These are phyloP conservation scores for Kodamaea jinghongensis DNA, from an alignment of 805 yeast species.

Conservation along the genomic window DNA sequence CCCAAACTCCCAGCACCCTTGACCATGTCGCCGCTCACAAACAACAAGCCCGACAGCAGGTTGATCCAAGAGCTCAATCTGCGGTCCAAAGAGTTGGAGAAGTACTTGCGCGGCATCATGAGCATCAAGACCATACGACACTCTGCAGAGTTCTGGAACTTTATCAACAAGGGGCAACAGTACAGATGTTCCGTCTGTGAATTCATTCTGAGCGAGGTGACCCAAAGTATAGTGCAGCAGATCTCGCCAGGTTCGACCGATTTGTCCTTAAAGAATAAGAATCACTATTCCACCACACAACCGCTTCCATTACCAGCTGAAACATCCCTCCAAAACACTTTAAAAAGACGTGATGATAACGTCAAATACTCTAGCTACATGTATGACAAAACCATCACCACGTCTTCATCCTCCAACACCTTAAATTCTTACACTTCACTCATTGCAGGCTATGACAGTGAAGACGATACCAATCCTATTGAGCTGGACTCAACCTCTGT, in stretches of 20 bases:
- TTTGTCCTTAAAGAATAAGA: constrained; percentile 11
- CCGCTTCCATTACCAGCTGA: constrained; percentile 19
- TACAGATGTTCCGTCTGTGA: not conserved
- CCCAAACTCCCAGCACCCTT: constrained; percentile 34
- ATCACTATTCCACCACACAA: constrained; percentile 21
- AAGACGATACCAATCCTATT: constrained; percentile 11
- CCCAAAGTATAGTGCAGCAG: constrained; percentile 7
- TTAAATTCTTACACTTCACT: constrained; percentile 26
- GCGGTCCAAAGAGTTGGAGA: constrained; percentile 24
- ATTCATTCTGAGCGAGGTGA: constrained; percentile 1
- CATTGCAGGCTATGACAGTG: constrained; percentile 29
- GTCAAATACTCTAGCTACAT: constrained; percentile 17
- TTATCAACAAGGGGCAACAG: constrained; percentile 9
- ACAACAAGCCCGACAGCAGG: constrained; percentile 10
- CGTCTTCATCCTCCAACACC: constrained; percentile 22
- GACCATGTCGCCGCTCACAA: constrained; percentile 9
- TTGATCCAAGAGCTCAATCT: constrained; percentile 10
- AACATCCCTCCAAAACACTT: constrained; percentile 8
- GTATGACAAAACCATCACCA: constrained; percentile 13
- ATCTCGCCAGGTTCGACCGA: constrained; percentile 21
- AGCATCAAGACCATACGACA: not conserved
- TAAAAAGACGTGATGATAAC: constrained; percentile 5
- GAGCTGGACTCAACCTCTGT: constrained; percentile 13
- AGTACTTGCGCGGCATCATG: constrained; percentile 15
- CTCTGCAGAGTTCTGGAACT: constrained; percentile 2